Evolutionary conservation across 495 filamentous ascomycete genomes (phyloP).

Genomic region (Paragyromitra xinjiangensis): DNA sequence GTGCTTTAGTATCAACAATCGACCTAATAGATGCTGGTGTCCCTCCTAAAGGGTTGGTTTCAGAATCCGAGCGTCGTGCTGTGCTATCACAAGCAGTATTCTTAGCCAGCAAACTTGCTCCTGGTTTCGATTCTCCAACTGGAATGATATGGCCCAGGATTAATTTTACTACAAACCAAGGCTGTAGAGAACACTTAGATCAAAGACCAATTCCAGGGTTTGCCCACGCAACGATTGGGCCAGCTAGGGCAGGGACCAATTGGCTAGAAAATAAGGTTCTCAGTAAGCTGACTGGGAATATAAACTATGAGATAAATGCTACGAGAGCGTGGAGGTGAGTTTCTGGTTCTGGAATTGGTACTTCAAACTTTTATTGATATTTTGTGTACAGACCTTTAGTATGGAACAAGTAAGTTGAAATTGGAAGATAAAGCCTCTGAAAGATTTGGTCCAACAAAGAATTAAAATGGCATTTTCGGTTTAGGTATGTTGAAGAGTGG

Average conservation of each 20-base stretch:
- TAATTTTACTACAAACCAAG: slow-evolving; percentile 51
- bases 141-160: slow-evolving; percentile 58
- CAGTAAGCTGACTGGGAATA: slow-evolving; percentile 53
- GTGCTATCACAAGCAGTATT: slow-evolving; percentile 50
- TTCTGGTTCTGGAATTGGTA: background rate
- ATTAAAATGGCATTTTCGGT: background rate
- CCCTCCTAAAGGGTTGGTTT: slow-evolving; percentile 30
- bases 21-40: slow-evolving; percentile 54
- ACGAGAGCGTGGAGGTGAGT: slow-evolving; percentile 56
- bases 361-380: slow-evolving; percentile 1
- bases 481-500: slow-evolving; percentile 56
- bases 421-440: no score
- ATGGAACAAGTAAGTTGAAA: slow-evolving; percentile 53
- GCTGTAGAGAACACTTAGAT: slow-evolving; percentile 50
- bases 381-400: slow-evolving; percentile 50
- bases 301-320: slow-evolving; percentile 53
- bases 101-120: slow-evolving; percentile 55
- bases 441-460: background rate
- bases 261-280: slow-evolving; percentile 56
- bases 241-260: slow-evolving; percentile 56
- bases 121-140: slow-evolving; percentile 56
- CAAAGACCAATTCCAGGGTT: slow-evolving; percentile 51
- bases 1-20: slow-evolving; percentile 54
- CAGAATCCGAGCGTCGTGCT: slow-evolving; percentile 40
- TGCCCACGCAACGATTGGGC: slow-evolving; percentile 54